Evolutionary conservation across 2,329 filamentous ascomycete species (phyloP).

Genomic region (Hymenoscyphus linearis): DNA sequence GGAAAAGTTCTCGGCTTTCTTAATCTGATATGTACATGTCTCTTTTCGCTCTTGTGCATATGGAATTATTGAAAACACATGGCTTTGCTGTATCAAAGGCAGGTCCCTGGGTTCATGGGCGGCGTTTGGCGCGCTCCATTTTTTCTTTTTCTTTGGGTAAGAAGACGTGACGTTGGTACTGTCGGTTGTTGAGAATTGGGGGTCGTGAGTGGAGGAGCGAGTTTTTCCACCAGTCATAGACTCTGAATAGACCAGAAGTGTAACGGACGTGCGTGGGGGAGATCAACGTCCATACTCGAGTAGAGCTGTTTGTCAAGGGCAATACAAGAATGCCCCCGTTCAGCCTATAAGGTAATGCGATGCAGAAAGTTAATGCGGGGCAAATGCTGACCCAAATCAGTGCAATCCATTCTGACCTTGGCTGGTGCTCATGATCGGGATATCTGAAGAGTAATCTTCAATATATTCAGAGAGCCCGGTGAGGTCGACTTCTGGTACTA

Average conservation of each 20-base stretch:
- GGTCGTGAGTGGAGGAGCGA: slow-evolving; percentile 10
- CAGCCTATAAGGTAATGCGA: slow-evolving; percentile 7
- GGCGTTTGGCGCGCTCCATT: neutral
- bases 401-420: neutral
- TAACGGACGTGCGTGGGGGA: slow-evolving; percentile 17
- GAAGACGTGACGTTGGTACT: neutral
- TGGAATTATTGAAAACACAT: neutral
- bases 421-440: slow-evolving; percentile 5
- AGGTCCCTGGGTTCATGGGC: neutral
- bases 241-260: slow-evolving; percentile 9
- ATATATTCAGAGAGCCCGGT: neutral
- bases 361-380: slow-evolving; percentile 7
- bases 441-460: neutral
- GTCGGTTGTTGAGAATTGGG: slow-evolving; percentile 8
- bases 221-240: slow-evolving; percentile 20
- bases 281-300: slow-evolving; percentile 5
- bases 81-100: neutral
- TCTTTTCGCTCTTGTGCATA: slow-evolving; percentile 4
- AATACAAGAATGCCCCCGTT: neutral
- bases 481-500: neutral
- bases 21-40: slow-evolving; percentile 2
- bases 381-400: neutral
- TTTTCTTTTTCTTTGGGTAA: neutral
- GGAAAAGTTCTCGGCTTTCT: neutral
- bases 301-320: neutral